Evolutionary conservation across 306 rosid genomes (phyloP).

Genomic region (Inga leiocalycina): DNA sequence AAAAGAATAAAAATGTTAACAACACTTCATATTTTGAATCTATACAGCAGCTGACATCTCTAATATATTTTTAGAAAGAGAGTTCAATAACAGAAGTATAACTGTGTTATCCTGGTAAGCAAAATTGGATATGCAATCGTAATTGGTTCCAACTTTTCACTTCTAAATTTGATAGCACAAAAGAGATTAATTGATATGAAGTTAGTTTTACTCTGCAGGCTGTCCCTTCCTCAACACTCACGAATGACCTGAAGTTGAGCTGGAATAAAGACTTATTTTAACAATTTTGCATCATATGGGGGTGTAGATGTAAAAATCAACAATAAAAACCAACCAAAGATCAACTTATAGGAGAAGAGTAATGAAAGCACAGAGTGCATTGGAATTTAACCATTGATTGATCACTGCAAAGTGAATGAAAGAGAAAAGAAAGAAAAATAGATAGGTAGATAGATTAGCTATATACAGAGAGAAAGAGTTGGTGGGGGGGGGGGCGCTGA

Average conservation of each 20-base stretch:
- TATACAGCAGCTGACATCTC: not conserved
- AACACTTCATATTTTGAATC: not conserved
- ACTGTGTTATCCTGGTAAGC: not conserved
- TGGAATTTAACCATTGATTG: not conserved
- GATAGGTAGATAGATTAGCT: not conserved
- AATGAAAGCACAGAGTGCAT: not conserved
- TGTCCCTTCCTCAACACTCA: not conserved
- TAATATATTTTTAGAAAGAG: not conserved
- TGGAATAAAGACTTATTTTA: not conserved
- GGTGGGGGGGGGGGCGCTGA: conserved; percentile 21
- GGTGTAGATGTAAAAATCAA: not conserved
- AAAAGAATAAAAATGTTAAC: not conserved
- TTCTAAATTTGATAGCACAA: not conserved
- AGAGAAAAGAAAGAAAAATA: not conserved
- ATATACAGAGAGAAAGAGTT: not conserved
- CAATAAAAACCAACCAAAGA: conserved; percentile 8
- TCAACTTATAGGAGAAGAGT: not conserved
- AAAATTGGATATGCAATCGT: not conserved
- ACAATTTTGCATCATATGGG: not conserved
- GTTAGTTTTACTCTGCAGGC: not conserved
- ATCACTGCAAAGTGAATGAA: not conserved
- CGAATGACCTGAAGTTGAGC: not conserved
- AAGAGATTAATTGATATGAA: not conserved
- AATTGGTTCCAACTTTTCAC: not conserved
- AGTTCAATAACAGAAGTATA: not conserved